Conservation (phyloP, 2,329 filamentous ascomycete genomes). For the Aureobasidium sp. region DNA sequence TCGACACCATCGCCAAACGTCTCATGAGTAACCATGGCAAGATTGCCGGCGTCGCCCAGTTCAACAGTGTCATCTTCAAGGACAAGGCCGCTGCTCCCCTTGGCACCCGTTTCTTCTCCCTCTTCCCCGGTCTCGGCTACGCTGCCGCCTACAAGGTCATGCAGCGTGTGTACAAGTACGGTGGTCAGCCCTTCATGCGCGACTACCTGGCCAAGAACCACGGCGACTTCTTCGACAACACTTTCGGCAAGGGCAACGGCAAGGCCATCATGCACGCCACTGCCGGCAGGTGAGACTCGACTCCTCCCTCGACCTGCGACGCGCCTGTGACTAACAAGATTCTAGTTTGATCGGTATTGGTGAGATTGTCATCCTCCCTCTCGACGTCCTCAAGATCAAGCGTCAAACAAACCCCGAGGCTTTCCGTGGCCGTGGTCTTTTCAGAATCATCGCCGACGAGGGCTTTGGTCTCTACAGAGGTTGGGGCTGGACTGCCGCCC, state of each 20-base stretch:
- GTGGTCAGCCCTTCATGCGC: constrained; percentile 88
- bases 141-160: constrained; percentile 97
- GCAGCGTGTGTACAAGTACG: constrained; percentile 97
- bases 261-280: constrained; percentile 98
- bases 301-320: not conserved
- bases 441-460: constrained; percentile 87
- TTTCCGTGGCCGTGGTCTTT: constrained; percentile 85
- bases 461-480: constrained; percentile 93
- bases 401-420: constrained; percentile 98
- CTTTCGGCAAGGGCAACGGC: constrained; percentile 93
- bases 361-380: constrained; percentile 87
- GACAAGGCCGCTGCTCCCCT: constrained; percentile 68
- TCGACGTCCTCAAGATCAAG: constrained; percentile 99
- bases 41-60: constrained; percentile 53
- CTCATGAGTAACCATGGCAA: constrained; percentile 96
- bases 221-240: constrained; percentile 72
- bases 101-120: constrained; percentile 77
- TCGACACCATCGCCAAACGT: constrained; percentile 97
- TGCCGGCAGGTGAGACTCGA: constrained; percentile 65
- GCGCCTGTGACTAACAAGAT: constrained; percentile 1
- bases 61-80: constrained; percentile 92
- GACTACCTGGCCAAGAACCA: constrained; percentile 81
- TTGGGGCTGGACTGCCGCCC: constrained; percentile 94
- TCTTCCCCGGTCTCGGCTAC: constrained; percentile 95
- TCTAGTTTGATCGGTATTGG: constrained; percentile 88